Evolutionary conservation across 805 yeast genomes (phyloP).

Genomic region (Pichia sporocuriosa): DNA sequence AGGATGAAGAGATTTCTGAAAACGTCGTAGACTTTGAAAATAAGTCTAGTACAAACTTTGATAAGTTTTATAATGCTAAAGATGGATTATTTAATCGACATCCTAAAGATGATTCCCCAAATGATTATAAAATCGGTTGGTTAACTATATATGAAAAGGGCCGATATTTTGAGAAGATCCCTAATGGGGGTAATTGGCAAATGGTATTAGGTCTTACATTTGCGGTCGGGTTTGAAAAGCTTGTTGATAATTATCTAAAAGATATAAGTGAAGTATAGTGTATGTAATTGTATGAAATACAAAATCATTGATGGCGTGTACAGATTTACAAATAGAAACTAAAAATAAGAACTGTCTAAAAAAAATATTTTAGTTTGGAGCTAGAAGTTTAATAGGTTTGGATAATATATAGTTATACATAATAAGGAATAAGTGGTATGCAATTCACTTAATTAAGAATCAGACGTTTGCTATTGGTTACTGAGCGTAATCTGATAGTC

Average conservation of each 20-base stretch:
- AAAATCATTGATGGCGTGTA: too few species aligned
- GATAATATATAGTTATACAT: too few species aligned
- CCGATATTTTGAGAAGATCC: slow-evolving; percentile 21
- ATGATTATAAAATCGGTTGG: slow-evolving; percentile 59
- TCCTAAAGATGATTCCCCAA: slow-evolving; percentile 57
- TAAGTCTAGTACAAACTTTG: neutral
- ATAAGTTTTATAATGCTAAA: slow-evolving; percentile 37
- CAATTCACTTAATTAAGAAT: too few species aligned
- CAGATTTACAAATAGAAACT: too few species aligned
- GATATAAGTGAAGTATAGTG: slow-evolving; percentile 4
- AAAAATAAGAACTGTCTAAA: too few species aligned
- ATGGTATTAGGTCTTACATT: slow-evolving; percentile 45
- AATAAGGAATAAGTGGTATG: too few species aligned
- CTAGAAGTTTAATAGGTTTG: too few species aligned
- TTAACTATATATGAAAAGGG: slow-evolving; percentile 50
- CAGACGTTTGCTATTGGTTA: too few species aligned
- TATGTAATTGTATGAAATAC: too few species aligned
- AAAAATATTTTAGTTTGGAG: too few species aligned
- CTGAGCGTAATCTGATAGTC: too few species aligned
- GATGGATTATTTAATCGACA: slow-evolving; percentile 47
- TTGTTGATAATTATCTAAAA: slow-evolving; percentile 23
- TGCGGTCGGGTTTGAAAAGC: slow-evolving; percentile 41
- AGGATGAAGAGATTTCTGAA: slow-evolving; percentile 10
- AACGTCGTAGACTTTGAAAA: slow-evolving; percentile 3
- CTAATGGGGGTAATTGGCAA: slow-evolving; percentile 51